A percentile compares a stretch with the other conserved stretches of the same genome.
Conservation (phyloP, 495 filamentous ascomycete genomes). For the Friedmanniomyces simplex region DNA sequence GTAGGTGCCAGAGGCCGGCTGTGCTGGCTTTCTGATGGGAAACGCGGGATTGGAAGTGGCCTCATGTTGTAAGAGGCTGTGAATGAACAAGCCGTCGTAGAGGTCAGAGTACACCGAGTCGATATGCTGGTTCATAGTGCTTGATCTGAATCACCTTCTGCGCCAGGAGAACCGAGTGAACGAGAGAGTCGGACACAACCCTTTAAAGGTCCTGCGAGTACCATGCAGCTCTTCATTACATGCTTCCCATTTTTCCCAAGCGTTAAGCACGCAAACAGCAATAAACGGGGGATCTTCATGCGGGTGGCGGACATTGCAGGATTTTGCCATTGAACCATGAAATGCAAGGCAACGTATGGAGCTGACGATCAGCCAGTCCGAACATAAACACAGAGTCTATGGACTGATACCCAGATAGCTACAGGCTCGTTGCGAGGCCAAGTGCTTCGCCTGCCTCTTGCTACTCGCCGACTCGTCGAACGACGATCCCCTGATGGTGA, state of each 20-base stretch:
- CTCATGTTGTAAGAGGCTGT: slow-evolving; percentile 1
- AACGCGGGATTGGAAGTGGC: not conserved
- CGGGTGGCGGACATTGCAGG: not conserved
- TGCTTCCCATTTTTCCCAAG: not conserved
- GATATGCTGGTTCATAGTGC: not conserved
- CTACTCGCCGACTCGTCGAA: not conserved
- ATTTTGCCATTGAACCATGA: not conserved
- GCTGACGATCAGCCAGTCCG: not conserved
- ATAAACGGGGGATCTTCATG: not conserved
- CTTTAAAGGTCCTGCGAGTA: not conserved
- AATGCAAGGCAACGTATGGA: not conserved
- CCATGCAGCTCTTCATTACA: not conserved
- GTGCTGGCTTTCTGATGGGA: too few species aligned
- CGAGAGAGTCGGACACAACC: not conserved
- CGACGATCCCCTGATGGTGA: not conserved
- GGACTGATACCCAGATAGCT: not conserved
- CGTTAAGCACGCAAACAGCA: not conserved
- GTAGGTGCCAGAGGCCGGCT: too few species aligned
- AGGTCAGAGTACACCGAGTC: not conserved
- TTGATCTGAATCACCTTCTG: not conserved
- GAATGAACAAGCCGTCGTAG: slow-evolving; percentile 5
- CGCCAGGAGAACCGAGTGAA: not conserved
- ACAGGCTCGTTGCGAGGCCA: not conserved
- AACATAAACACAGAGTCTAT: not conserved
- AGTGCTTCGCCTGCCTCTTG: slow-evolving; percentile 1